These are phyloP conservation scores for Miscanthus lutarioriparius DNA, from an alignment of 176 grass and related monocot genomes.

Conservation along the genomic window DNA sequence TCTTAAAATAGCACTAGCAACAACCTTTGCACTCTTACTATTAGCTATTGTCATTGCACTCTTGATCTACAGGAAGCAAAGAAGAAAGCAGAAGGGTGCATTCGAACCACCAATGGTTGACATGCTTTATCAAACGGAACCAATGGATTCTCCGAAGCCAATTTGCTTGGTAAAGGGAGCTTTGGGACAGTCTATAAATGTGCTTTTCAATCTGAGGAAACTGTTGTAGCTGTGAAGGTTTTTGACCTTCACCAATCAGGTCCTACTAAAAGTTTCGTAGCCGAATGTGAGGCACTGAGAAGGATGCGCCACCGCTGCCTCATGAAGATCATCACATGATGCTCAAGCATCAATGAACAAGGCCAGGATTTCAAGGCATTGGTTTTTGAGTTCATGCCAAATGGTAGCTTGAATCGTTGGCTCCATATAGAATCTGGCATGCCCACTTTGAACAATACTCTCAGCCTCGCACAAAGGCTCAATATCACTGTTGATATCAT, in stretches of 20 bases:
- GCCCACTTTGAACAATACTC: background rate
- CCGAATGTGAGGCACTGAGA: constrained; percentile 33
- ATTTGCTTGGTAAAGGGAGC: constrained; percentile 29
- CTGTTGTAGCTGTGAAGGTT: constrained; percentile 21
- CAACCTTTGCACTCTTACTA: background rate
- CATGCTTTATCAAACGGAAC: constrained; percentile 11
- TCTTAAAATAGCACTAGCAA: background rate
- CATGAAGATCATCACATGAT: constrained; percentile 37
- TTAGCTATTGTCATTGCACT: background rate
- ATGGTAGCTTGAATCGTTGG: constrained; percentile 16
- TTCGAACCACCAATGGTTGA: background rate
- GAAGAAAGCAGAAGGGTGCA: background rate
- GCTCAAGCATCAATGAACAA: constrained; percentile 14
- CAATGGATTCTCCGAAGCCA: background rate
- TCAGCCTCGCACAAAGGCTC: constrained; percentile 1
- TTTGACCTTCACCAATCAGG: constrained; percentile 15
- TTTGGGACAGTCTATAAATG: constrained; percentile 22
- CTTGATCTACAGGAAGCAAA: background rate
- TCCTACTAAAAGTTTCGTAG: constrained; percentile 30
- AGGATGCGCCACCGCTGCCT: constrained; percentile 14
- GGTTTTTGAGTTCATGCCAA: constrained; percentile 38
- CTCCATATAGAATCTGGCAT: background rate
- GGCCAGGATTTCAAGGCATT: constrained; percentile 44
- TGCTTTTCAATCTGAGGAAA: background rate
- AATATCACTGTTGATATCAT: background rate